Evolutionary conservation across 2,329 filamentous ascomycete species (phyloP).

Genomic region (Colletotrichum melonis): DNA sequence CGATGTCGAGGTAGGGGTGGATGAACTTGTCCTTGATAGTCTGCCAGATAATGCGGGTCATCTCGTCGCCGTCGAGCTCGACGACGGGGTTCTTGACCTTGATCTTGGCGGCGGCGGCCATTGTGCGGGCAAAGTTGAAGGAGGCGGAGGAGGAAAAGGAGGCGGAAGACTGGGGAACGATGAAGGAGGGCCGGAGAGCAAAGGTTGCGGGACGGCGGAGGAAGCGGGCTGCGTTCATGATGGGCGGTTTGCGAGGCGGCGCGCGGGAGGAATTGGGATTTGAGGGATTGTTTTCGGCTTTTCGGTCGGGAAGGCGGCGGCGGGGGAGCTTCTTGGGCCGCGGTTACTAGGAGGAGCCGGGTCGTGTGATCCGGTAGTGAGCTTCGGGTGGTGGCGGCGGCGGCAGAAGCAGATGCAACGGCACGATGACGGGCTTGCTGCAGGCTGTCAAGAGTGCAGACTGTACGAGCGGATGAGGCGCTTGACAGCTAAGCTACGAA

Average conservation of each 20-base stretch:
- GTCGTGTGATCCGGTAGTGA: conserved; percentile 15
- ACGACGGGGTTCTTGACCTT: conserved; percentile 99
- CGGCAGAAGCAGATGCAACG: conserved; percentile 7
- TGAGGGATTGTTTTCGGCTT: conserved; percentile 22
- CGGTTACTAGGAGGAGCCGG: conserved; percentile 22
- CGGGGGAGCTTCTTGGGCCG: conserved; percentile 10
- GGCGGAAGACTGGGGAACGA: conserved; percentile 6
- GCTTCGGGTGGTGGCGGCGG: conserved; percentile 25
- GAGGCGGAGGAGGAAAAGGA: conserved; percentile 32
- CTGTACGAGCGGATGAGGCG: background rate
- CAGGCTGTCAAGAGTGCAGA: conserved; percentile 9
- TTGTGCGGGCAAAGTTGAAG: conserved; percentile 52
- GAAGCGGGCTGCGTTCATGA: conserved; percentile 36
- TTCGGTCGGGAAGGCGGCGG: conserved; percentile 22
- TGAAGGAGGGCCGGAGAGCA: conserved; percentile 30
- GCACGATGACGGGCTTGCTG: conserved; percentile 21
- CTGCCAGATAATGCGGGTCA: conserved; percentile 99
- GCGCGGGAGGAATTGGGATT: background rate
- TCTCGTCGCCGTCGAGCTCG: conserved; percentile 94
- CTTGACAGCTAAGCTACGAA: conserved; percentile 18
- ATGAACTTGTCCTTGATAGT: conserved; percentile 99
- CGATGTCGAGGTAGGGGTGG: conserved; percentile 93
- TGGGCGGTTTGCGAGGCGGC: conserved; percentile 1
- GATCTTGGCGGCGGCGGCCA: conserved; percentile 80
- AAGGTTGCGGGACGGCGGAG: conserved; percentile 29